A percentile compares a stretch with the other conserved stretches of the same genome.
Evolutionary conservation across 129 eudicot species (phyloP).

Genomic region (Artemisia argyi): DNA sequence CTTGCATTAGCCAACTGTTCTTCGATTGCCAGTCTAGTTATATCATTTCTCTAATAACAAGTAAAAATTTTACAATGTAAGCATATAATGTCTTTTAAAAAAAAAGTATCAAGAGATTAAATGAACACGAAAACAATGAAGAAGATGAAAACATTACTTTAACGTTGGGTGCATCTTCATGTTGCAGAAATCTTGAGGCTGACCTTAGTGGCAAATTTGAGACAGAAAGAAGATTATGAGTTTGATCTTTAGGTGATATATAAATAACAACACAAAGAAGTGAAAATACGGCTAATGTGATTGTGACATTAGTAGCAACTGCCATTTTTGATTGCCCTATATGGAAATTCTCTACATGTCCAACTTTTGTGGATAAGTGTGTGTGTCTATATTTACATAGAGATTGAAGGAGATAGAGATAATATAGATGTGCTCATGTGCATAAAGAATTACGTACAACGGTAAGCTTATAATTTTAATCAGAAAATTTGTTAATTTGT

Average conservation of each 20-base stretch:
- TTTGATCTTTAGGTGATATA: constrained; percentile 11
- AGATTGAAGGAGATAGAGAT: no score
- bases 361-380: background rate
- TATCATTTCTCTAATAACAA: constrained; percentile 16
- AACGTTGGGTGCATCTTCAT: constrained; percentile 11
- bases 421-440: no score
- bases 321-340: constrained; percentile 15
- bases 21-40: constrained; percentile 16
- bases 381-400: background rate
- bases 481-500: no score
- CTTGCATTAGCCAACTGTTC: constrained; percentile 31
- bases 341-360: constrained; percentile 12
- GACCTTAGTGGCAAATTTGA: constrained; percentile 4
- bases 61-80: background rate
- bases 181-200: constrained; percentile 26
- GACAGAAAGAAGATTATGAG: background rate
- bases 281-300: constrained; percentile 6
- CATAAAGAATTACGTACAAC: no score
- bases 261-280: constrained; percentile 14
- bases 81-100: background rate
- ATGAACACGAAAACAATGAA: background rate
- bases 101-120: background rate
- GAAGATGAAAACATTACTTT: constrained; percentile 19
- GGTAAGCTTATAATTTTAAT: no score
- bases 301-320: background rate